These are phyloP conservation scores for Tetrahymena thermophila DNA, from an alignment of 73 alveolate genomes.

Conservation along the genomic window DNA sequence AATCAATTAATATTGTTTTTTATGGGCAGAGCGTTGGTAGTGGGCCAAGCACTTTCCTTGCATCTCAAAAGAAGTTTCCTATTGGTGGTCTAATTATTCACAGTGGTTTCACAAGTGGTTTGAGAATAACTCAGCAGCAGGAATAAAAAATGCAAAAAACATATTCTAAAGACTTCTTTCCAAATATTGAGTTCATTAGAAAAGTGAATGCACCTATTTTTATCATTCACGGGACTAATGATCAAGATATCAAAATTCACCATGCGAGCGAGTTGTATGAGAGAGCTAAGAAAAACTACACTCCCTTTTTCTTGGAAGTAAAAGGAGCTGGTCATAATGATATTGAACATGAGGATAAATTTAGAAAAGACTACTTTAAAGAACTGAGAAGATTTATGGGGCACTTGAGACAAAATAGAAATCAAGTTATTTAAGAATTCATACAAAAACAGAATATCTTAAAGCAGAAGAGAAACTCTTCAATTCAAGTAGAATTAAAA, in stretches of 20 bases:
- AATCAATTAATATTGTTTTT: conserved; percentile 4
- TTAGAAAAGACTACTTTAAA: conserved; percentile 28
- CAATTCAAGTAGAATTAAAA: not conserved
- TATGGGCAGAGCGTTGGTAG: conserved; percentile 40
- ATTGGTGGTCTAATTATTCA: conserved; percentile 39
- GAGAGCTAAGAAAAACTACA: not conserved
- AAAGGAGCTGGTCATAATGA: conserved; percentile 46
- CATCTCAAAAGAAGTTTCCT: conserved; percentile 3
- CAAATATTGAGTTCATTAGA: conserved; percentile 32
- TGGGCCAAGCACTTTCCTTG: conserved; percentile 42
- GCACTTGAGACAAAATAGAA: not conserved
- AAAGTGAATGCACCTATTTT: conserved; percentile 34
- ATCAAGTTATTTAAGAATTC: not conserved
- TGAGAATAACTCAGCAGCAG: not conserved
- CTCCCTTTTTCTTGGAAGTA: conserved; percentile 6
- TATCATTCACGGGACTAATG: conserved; percentile 49
- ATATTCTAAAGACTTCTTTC: conserved; percentile 19
- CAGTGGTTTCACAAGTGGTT: conserved; percentile 37
- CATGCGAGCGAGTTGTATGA: conserved; percentile 4
- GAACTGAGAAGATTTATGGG: not conserved
- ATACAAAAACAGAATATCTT: not conserved
- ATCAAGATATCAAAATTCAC: conserved; percentile 5
- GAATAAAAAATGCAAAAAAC: not conserved
- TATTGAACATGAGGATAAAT: conserved; percentile 31
- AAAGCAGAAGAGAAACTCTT: not conserved